Evolutionary conservation across 1,284 basidiomycete genomes (phyloP).

Genomic region (Leucoagaricus sp.): DNA sequence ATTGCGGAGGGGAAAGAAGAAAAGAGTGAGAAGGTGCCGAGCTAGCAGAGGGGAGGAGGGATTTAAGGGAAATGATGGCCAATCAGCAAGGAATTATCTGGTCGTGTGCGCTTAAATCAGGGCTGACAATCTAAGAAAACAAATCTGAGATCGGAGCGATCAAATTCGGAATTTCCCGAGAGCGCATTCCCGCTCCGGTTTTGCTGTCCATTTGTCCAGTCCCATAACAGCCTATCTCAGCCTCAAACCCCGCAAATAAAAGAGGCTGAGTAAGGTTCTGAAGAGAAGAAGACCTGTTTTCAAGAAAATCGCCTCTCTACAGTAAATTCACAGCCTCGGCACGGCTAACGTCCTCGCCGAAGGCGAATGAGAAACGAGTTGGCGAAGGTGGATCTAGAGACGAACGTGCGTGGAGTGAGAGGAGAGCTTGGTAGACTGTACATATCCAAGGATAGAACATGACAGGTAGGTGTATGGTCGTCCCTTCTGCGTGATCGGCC

Average conservation of each 20-base stretch:
- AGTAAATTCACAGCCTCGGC: too few relatives aligned
- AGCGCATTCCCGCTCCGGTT: not conserved
- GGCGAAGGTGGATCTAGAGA: not conserved
- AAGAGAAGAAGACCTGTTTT: not conserved
- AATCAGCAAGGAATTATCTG: not conserved
- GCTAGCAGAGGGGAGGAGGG: not conserved
- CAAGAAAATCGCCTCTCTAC: not conserved
- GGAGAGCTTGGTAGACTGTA: not conserved
- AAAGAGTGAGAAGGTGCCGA: not conserved
- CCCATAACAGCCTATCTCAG: too few relatives aligned
- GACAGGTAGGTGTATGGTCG: not conserved
- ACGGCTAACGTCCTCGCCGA: too few relatives aligned
- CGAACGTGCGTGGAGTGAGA: slow-evolving; percentile 8
- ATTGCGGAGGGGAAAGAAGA: not conserved
- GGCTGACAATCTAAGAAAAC: not conserved
- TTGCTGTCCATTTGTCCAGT: too few relatives aligned
- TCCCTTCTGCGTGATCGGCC: not conserved
- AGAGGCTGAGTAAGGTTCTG: not conserved
- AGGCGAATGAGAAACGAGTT: too few relatives aligned
- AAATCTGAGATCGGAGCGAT: slow-evolving; percentile 1
- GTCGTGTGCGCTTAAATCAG: slow-evolving; percentile 10
- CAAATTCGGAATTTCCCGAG: not conserved
- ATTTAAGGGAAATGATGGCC: not conserved
- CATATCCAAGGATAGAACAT: slow-evolving; percentile 1
- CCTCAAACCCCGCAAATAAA: too few relatives aligned